Conservation (phyloP, 306 rosid genomes). For the Medicago lupulina region DNA sequence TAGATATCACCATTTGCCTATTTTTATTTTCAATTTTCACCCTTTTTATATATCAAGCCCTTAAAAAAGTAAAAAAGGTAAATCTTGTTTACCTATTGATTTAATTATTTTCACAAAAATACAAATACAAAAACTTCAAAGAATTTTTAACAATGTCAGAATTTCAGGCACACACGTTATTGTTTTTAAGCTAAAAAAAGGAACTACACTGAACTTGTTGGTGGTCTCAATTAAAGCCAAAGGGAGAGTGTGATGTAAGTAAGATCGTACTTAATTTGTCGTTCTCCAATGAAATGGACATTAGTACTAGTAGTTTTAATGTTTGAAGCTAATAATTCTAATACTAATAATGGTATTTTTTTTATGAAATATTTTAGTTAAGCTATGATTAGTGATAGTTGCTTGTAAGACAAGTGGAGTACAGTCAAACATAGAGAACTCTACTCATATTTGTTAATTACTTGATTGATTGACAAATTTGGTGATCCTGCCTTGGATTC, state of each 20-base stretch:
- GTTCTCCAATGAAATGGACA: neutral
- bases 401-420: conserved; percentile 36
- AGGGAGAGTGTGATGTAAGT: conserved; percentile 59
- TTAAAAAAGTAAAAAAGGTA: neutral
- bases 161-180: conserved; percentile 35
- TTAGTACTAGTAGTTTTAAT: conserved; percentile 17
- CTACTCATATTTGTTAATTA: conserved; percentile 46
- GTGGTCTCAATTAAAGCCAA: conserved; percentile 42
- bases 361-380: conserved; percentile 12
- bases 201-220: conserved; percentile 36
- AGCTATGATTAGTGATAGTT: conserved; percentile 24
- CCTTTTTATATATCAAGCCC: neutral
- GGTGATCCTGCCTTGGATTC: conserved; percentile 47
- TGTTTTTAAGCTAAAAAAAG: conserved; percentile 50
- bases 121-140: conserved; percentile 11
- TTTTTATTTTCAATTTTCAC: neutral
- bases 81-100: neutral
- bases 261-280: conserved; percentile 43
- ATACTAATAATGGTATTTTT: neutral
- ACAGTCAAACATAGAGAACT: conserved; percentile 42
- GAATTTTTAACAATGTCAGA: conserved; percentile 56
- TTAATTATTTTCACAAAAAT: conserved; percentile 30
- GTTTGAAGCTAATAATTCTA: neutral
- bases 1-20: neutral
- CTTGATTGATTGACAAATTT: conserved; percentile 40